Evolutionary conservation across 1,139 yeast genomes (phyloP).

Genomic region (Kodamaea arcana): DNA sequence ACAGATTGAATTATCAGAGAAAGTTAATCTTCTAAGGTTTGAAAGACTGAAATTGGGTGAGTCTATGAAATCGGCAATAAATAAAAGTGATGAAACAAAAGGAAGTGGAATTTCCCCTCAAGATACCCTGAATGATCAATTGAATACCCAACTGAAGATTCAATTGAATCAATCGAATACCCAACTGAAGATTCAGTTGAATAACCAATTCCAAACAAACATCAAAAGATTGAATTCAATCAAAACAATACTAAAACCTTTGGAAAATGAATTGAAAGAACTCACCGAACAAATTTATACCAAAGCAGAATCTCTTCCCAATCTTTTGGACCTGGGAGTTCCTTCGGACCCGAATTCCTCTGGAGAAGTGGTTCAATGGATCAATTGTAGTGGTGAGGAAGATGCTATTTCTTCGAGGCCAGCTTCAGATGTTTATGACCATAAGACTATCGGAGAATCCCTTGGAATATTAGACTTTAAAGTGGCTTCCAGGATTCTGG

Average conservation of each 20-base stretch:
- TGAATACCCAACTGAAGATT: conserved; percentile 35
- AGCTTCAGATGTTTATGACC: conserved; percentile 41
- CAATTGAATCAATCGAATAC: too few species aligned
- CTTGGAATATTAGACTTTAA: conserved; percentile 66
- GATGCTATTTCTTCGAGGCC: conserved; percentile 20
- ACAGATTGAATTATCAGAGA: conserved; percentile 19
- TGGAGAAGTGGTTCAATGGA: conserved; percentile 42
- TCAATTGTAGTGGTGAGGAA: conserved; percentile 38
- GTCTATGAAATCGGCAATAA: conserved; percentile 15
- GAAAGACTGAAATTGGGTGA: conserved; percentile 28
- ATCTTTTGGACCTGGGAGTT: conserved; percentile 53
- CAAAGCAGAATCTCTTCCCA: conserved; percentile 61
- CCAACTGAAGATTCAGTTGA: too few species aligned
- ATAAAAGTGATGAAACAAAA: conserved; percentile 14
- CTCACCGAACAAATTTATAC: conserved; percentile 28
- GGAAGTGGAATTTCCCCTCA: too few species aligned
- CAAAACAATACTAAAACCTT: conserved; percentile 30
- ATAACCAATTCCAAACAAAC: too few species aligned
- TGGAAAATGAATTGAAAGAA: conserved; percentile 28
- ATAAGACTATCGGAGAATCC: conserved; percentile 58
- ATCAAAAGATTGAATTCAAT: conserved; percentile 19
- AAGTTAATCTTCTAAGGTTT: conserved; percentile 25
- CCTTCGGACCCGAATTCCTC: conserved; percentile 22
- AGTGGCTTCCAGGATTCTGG: conserved; percentile 72
- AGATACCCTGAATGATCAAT: conserved; percentile 28